These are phyloP conservation scores for Colletotrichum lentis DNA, from an alignment of 2,329 filamentous ascomycete species.

Conservation along the genomic window DNA sequence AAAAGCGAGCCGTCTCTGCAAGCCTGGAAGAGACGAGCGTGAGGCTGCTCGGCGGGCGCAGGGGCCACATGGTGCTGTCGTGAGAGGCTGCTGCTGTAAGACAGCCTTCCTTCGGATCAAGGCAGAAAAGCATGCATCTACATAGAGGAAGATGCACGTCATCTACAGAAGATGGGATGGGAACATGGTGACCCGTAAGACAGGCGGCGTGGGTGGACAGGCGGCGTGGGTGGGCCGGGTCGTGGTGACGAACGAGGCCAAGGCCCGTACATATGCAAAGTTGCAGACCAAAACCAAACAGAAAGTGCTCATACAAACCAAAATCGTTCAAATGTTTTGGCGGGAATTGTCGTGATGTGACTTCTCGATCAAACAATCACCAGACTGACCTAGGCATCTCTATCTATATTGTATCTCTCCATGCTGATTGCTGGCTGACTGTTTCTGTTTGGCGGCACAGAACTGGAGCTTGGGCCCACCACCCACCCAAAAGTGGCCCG, in stretches of 20 bases:
- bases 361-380: too few relatives aligned
- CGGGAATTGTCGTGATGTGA: too few relatives aligned
- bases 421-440: not conserved
- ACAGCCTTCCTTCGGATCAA: not conserved
- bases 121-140: conserved; percentile 18
- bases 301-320: too few relatives aligned
- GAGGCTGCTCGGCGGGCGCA: not conserved
- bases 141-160: conserved; percentile 13
- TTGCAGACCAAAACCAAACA: conserved; percentile 16
- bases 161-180: conserved; percentile 1
- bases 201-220: conserved; percentile 12
- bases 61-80: too few relatives aligned
- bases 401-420: too few relatives aligned
- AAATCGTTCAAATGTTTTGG: too few relatives aligned
- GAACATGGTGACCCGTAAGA: conserved; percentile 10
- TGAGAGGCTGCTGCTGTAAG: not conserved
- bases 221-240: conserved; percentile 3
- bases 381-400: too few relatives aligned
- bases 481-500: conserved; percentile 40
- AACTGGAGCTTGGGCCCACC: conserved; percentile 33
- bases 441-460: conserved; percentile 1
- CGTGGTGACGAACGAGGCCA: conserved; percentile 9
- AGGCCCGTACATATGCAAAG: conserved; percentile 19
- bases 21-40: not conserved
- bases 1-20: not conserved